These are phyloP conservation scores for Kitagawia praeruptora DNA, from an alignment of 129 eudicot genomes.

Conservation along the genomic window DNA sequence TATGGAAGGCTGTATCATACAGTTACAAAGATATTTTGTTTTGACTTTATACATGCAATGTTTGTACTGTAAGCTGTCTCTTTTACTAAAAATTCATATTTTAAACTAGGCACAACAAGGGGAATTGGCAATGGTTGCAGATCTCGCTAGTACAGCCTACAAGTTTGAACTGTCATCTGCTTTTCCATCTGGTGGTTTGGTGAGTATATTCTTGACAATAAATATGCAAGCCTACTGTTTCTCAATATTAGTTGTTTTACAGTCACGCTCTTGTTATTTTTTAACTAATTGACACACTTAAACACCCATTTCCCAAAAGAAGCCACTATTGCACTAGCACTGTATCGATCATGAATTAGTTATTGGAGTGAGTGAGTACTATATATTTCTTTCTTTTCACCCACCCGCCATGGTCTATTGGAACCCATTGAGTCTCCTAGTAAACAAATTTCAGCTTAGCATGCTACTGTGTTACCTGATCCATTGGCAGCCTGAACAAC, in stretches of 20 bases:
- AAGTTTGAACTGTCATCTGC: slow-evolving; percentile 59
- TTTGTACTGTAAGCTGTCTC: not conserved
- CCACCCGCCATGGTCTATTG: not conserved
- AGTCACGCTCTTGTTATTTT: not conserved
- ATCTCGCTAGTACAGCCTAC: slow-evolving; percentile 72
- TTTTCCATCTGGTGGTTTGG: slow-evolving; percentile 71
- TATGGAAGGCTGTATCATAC: not conserved
- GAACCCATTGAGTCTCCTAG: not conserved
- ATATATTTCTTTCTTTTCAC: not conserved
- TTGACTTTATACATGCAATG: not conserved
- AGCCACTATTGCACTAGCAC: not conserved
- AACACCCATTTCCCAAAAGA: not conserved
- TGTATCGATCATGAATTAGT: too few relatives aligned
- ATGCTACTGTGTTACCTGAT: not conserved
- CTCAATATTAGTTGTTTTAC: not conserved
- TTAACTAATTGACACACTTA: not conserved
- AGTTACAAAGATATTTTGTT: not conserved
- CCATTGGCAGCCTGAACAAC: not conserved
- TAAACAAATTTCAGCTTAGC: not conserved
- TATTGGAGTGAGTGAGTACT: not conserved
- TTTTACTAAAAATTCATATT: slow-evolving; percentile 5
- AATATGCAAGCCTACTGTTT: not conserved
- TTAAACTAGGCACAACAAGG: slow-evolving; percentile 58
- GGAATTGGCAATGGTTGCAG: slow-evolving; percentile 69
- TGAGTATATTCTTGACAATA: slow-evolving; percentile 25